Evolutionary conservation across 2,329 filamentous ascomycete species (phyloP), one percentile per base, ranked within the genome.

Genomic region (Botryotinia calthae): DNA sequence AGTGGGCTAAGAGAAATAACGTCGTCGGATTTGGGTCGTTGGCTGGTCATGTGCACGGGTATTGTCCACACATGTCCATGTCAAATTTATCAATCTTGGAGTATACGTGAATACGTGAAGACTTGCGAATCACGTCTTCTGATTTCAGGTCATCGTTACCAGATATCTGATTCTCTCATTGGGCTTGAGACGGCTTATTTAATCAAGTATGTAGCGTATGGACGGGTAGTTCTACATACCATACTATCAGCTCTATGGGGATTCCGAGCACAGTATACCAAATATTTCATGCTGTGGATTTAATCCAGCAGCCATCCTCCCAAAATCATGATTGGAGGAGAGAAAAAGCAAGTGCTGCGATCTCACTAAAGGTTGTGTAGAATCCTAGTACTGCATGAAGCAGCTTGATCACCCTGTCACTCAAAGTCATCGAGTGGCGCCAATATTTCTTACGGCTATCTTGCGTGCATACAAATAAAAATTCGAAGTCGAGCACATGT

Each of bases 41-140:
- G 25, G 12, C 7, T n/a, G 25, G 8, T 7, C 7, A 14, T 4
- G 5, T 16, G 25, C 12, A 54, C 12, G n/a, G n/a, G 25, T n/a
- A 10, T 51, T 8, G 48, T 54, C 25, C 48, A 54, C 46, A 1
- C 48, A 7, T 8, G 25, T 54, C 6, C 2, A 28, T 54, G n/a
- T 6, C 2, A 54, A 0, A 2, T 7, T 16, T 28, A n/a, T n/a
- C 9, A 12, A 16, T 54, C 6, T 54, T 2, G 0, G n/a, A 28
- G 51, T 16, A 28, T 12, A n/a, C 5, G 12, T n/a, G 22, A n/a
- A 6, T 12, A 51, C 5, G n/a, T n/a, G 22, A n/a, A 6, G 25
- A 51, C 5, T n/a, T n/a, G 25, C 14, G 25, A 25, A 25, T 51
- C 25, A 25, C 22, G 14, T 51, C 25, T 51, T 14, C 25, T 10